Evolutionary conservation across 75 land plant genomes (phyloP).

Genomic region (Cryptomeria japonica): DNA sequence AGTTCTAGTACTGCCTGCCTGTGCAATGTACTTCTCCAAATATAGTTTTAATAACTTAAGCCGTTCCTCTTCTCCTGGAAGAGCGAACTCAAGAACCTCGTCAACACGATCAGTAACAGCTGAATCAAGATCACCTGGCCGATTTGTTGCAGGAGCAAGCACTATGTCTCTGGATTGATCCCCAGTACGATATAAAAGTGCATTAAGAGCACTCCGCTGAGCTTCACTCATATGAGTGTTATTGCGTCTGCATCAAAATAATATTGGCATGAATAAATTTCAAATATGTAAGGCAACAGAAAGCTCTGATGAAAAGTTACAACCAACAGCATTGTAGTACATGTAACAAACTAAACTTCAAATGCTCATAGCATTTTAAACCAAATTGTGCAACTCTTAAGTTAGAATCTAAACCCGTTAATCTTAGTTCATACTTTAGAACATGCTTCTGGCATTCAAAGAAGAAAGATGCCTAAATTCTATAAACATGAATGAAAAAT

Average conservation of each 20-base stretch:
- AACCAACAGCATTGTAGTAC: neutral
- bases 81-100: conserved; percentile 72
- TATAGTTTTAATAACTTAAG: conserved; percentile 76
- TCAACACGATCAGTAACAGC: conserved; percentile 91
- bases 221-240: conserved; percentile 97
- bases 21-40: conserved; percentile 79
- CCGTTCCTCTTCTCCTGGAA: conserved; percentile 79
- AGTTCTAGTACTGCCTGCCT: conserved; percentile 56
- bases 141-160: conserved; percentile 89
- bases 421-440: neutral
- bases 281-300: neutral
- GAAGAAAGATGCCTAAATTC: neutral
- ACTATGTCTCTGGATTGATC: conserved; percentile 95
- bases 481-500: neutral
- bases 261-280: neutral
- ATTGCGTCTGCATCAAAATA: conserved; percentile 64
- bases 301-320: neutral
- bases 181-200: conserved; percentile 88
- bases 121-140: conserved; percentile 90
- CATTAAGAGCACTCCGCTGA: conserved; percentile 94
- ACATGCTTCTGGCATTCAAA: neutral
- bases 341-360: neutral
- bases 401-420: neutral
- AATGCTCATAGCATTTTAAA: neutral
- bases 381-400: neutral